Evolutionary conservation across 139 green algal species (phyloP).

Genomic region (Volvox africanus): DNA sequence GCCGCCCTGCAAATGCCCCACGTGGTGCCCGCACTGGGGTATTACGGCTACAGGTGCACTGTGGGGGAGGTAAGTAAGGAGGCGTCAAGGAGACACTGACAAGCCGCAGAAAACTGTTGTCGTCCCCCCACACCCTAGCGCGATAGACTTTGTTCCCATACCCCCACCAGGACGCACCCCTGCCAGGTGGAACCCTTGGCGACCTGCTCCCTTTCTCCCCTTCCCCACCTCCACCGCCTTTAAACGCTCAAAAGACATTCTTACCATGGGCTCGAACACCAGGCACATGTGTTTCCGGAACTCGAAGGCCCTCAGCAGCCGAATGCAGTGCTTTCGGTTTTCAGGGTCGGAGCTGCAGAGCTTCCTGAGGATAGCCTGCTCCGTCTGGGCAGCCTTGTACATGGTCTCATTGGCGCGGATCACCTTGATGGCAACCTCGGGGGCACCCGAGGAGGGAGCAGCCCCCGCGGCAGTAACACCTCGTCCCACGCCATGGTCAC

Average conservation of each 20-base stretch:
- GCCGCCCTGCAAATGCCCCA: no score
- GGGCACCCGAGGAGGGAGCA: not conserved
- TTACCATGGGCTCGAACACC: conserved; percentile 92
- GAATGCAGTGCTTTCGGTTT: conserved; percentile 90
- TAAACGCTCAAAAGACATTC: not conserved
- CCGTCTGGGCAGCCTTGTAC: conserved; percentile 85
- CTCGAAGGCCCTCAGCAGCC: conserved; percentile 93
- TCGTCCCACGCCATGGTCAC: conserved; percentile 69
- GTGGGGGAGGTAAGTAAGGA: no score
- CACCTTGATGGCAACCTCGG: conserved; percentile 91
- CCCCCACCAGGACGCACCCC: no score
- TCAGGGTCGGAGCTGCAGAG: conserved; percentile 88
- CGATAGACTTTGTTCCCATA: no score
- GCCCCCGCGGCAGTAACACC: not conserved
- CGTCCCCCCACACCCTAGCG: no score
- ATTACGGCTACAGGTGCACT: no score
- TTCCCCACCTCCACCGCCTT: not conserved
- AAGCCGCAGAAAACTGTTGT: no score
- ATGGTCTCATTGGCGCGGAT: conserved; percentile 90
- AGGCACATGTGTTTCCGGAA: conserved; percentile 97
- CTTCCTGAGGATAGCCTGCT: conserved; percentile 88
- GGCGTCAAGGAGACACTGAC: no score
- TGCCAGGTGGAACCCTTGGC: not conserved
- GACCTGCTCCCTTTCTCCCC: not conserved
- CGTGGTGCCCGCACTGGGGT: no score